Conservation (phyloP, 441 rosid species). For the Jatropha podagrica region DNA sequence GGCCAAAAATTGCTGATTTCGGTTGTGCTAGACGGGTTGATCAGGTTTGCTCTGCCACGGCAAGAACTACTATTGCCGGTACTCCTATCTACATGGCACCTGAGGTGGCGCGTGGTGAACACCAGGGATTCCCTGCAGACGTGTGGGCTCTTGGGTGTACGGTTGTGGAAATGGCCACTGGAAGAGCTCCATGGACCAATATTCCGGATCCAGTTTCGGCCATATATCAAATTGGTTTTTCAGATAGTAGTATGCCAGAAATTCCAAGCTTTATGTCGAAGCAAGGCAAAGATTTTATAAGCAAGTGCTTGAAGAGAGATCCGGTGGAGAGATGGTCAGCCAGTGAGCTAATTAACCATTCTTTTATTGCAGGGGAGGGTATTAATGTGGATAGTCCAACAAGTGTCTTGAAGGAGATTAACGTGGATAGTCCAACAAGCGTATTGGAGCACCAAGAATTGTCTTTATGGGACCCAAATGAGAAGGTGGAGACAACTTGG, state of each 20-base stretch:
- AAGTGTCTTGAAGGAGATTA: conserved; percentile 22
- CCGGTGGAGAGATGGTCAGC: conserved; percentile 67
- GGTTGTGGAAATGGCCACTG: conserved; percentile 63
- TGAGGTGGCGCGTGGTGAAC: conserved; percentile 77
- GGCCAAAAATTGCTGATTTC: conserved; percentile 65
- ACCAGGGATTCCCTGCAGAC: conserved; percentile 59
- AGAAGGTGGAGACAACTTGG: conserved; percentile 18
- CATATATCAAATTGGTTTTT: conserved; percentile 59
- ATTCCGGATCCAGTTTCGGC: conserved; percentile 49
- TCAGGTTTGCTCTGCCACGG: conserved; percentile 3
- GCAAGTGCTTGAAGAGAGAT: conserved; percentile 56
- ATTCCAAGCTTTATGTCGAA: conserved; percentile 48
- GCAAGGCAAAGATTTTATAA: conserved; percentile 54
- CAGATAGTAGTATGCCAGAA: conserved; percentile 43
- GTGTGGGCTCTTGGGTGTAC: conserved; percentile 84
- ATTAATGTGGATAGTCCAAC: conserved; percentile 40
- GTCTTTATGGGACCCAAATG: conserved; percentile 37
- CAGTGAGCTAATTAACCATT: conserved; percentile 48
- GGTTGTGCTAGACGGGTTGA: conserved; percentile 56
- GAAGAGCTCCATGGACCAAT: conserved; percentile 48
- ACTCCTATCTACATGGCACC: conserved; percentile 84
- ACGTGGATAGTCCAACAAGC: conserved; percentile 48
- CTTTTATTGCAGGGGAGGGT: conserved; percentile 31
- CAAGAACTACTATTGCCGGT: conserved; percentile 31
- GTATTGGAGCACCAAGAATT: conserved; percentile 33